Evolutionary conservation across 192 early-diverging fungal genomes (phyloP), one percentile per base, ranked within the genome.

Genomic region (Irineochytrium annulatum): DNA sequence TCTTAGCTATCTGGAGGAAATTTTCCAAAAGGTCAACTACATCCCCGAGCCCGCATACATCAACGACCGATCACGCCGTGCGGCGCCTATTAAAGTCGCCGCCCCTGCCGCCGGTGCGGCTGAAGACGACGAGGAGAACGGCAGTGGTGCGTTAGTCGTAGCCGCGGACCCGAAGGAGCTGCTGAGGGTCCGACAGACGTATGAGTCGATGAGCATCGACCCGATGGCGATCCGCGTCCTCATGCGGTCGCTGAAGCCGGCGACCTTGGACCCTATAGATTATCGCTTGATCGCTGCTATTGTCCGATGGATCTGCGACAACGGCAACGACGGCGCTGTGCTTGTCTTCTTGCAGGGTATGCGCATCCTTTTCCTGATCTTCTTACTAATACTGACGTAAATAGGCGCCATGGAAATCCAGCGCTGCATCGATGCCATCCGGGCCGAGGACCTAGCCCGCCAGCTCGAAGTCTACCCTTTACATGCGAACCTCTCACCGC

Each of bases 261-360:
- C 44, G 26, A 27, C 37, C 20, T 78, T 30, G 60, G 82, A 84
- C 29, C 72, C 66, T 22, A 71, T 85, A 14, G 78, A 82, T 29
- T 85, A 80, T 48, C 70, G 71, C 1, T 52, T 87, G 31, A 69
- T 84, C n/a, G 54, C 78, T 22, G 51, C 64, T 0, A 59, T 78
- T 1, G 55, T 81, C 4, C 3, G 68, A 60, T 52, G 73, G 61
- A 67, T 80, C 66, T 85, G 65, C 32, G 24, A 43, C 8, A 59
- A 30, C 17, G 66, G 57, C 29, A 43, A 67, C 30, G 72, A 62
- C 4, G 90, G 91, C 1, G 83, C 88, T 0, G 86, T 92, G 13
- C 62, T 93, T 5, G 74, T 92, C 29, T 92, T 93, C 68, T 69
- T 68, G 55, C 77, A 81, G 43, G 75, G 74, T 59, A 48, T 76